A percentile compares a stretch with the other conserved stretches of the same genome.
phyloP scores from a whole-genome alignment of 805 yeast genomes.

The Pichia scutulata region DNA sequence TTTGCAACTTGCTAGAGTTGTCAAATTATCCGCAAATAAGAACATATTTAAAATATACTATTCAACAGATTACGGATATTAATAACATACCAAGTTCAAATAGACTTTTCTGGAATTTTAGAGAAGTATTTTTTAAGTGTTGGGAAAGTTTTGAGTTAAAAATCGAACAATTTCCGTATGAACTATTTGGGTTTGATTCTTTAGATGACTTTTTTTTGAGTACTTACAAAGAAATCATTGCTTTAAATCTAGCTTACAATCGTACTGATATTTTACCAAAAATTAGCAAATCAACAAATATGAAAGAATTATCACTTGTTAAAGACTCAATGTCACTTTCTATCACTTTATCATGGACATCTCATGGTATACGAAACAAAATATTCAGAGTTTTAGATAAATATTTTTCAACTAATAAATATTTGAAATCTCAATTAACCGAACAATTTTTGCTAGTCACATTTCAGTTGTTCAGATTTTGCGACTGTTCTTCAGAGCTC shows the following conservation, averaged over 20 bases:
- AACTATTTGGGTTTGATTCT: constrained; percentile 31
- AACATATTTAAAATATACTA: constrained; percentile 25
- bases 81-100: constrained; percentile 12
- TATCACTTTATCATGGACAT: constrained; percentile 32
- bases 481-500: constrained; percentile 28
- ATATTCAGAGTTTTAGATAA: constrained; percentile 15
- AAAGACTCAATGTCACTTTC: constrained; percentile 24
- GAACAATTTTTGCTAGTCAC: constrained; percentile 29
- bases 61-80: constrained; percentile 20
- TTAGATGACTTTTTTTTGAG: constrained; percentile 26
- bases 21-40: constrained; percentile 27
- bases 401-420: constrained; percentile 9
- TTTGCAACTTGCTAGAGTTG: constrained; percentile 37
- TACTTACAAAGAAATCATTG: constrained; percentile 32
- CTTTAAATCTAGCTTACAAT: constrained; percentile 30
- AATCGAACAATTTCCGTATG: constrained; percentile 33
- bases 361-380: constrained; percentile 20
- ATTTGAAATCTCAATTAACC: constrained; percentile 7
- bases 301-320: constrained; percentile 9
- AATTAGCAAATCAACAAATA: constrained; percentile 12
- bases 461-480: constrained; percentile 30
- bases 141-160: constrained; percentile 34
- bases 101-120: constrained; percentile 26
- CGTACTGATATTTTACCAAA: constrained; percentile 11
- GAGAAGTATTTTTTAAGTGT: constrained; percentile 32